These are phyloP conservation scores for Glycine latifolia DNA, from an alignment of 306 rosid genomes.

Conservation along the genomic window DNA sequence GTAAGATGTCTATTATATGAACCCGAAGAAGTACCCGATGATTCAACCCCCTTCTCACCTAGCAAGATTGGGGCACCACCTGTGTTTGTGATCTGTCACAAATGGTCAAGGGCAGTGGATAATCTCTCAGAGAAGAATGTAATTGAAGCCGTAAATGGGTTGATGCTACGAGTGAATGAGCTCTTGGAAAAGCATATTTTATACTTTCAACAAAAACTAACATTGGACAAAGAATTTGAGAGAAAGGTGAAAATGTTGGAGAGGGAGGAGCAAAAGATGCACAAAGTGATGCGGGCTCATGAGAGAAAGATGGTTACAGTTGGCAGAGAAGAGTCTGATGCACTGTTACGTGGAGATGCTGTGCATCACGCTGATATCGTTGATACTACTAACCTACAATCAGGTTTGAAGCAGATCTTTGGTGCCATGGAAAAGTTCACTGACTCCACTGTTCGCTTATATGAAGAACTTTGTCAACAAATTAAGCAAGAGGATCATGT, in stretches of 20 bases:
- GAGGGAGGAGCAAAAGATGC: constrained; percentile 65
- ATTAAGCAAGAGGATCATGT: constrained; percentile 48
- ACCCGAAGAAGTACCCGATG: constrained; percentile 62
- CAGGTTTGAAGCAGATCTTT: constrained; percentile 63
- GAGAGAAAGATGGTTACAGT: constrained; percentile 46
- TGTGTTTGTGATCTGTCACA: constrained; percentile 64
- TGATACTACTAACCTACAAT: constrained; percentile 42
- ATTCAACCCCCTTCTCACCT: constrained; percentile 60
- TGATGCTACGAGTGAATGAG: constrained; percentile 51
- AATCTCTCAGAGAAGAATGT: constrained; percentile 69
- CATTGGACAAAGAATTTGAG: constrained; percentile 66
- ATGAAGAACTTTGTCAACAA: constrained; percentile 65
- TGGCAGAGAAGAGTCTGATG: constrained; percentile 47
- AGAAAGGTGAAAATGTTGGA: constrained; percentile 57
- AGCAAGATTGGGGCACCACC: constrained; percentile 71
- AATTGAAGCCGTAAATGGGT: constrained; percentile 62
- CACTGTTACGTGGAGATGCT: constrained; percentile 15
- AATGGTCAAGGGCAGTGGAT: constrained; percentile 75
- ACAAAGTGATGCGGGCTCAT: constrained; percentile 55
- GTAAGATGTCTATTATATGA: constrained; percentile 65
- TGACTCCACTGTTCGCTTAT: constrained; percentile 55
- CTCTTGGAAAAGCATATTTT: constrained; percentile 56
- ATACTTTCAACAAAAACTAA: constrained; percentile 56
- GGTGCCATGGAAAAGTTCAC: constrained; percentile 65
- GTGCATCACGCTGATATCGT: constrained; percentile 42